Evolutionary conservation across 768 basidiomycete species (phyloP).

Genomic region (Dacryopinax spathularia): DNA sequence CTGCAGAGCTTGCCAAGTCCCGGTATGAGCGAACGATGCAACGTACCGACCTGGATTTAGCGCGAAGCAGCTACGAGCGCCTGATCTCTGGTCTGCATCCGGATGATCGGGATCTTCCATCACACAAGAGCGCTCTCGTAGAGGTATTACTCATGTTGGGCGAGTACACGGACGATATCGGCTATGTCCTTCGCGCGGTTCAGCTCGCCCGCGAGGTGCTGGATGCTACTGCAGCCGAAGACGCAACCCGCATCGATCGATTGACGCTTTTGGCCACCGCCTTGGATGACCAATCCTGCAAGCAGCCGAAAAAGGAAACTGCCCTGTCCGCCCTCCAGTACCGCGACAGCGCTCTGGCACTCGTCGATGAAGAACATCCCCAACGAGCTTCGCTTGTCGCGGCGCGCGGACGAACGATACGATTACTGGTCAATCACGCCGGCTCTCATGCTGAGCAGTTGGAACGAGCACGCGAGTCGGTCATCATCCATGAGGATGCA

Average conservation of each 20-base stretch:
- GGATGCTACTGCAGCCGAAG: not conserved
- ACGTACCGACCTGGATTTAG: not conserved
- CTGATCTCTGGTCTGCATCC: not conserved
- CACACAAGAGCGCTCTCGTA: not conserved
- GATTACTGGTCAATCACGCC: not conserved
- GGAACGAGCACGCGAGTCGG: not conserved
- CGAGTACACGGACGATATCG: not conserved
- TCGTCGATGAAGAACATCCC: not conserved
- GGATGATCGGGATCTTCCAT: not conserved
- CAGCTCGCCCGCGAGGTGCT: not conserved
- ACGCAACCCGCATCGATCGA: not conserved
- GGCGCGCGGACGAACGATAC: not conserved
- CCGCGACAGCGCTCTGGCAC: not conserved
- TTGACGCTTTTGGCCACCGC: not conserved
- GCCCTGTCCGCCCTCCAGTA: not conserved
- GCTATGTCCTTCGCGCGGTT: not conserved
- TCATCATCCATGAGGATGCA: not conserved
- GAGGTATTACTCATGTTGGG: not conserved
- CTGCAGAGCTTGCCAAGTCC: not conserved
- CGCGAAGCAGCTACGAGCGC: not conserved
- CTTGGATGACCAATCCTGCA: not conserved
- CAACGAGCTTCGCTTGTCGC: not conserved
- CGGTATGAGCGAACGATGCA: not conserved
- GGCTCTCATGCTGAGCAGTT: not conserved
- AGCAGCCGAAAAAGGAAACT: not conserved